Base-by-base conservation (phyloP, 805 yeast species). In the Pichia kluyveri region DNA sequence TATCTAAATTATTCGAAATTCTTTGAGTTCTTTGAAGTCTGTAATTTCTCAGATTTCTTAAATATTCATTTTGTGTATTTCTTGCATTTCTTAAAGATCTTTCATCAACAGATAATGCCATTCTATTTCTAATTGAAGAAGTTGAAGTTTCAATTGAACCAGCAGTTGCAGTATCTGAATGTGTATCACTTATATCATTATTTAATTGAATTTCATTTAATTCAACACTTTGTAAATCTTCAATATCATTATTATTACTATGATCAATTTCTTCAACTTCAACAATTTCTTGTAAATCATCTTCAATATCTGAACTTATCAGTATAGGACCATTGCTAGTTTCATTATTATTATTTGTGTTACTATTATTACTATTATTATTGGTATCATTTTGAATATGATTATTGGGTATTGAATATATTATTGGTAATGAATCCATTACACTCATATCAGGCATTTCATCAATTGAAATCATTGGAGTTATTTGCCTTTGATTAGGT, bases 241-340 rank as follows among this genome's bases (percentile, higher is more conserved):
- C 49, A 39, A 44, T 53, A 44, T 58, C 26, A 23, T 23, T 23
- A 23, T 23, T 5, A 23, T 23, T 23, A 23, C 26, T 23, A 23
- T 23, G 26, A 23, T 23, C 60, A 0, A 60, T 57, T 34, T 34
- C 37, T 15, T 34, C 37, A 34, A 34, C 37, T 34, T 34, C 37
- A 14, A 34, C 37, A 8, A 34, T 12, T 27, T 28, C 31, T n/a
- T 26, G 41, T 2, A 8, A 14, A 40, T 40, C 41, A 40, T 40
- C 41, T n/a, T 40, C 41, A 27, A 14, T 14, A 40, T 40, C 41
- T 5, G 51, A 47, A 30, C 37, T 34, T 14, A 58, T 52, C 32
- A 58, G 42, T 32, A 58, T 58, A 4, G 60, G 60, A 53, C n/a
- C 53, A 50, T 30, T 50, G 47, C n/a, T 51, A 44, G 38, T 41